Conservation (phyloP, 2,329 filamentous ascomycete species). For the Trichoderma breve region DNA sequence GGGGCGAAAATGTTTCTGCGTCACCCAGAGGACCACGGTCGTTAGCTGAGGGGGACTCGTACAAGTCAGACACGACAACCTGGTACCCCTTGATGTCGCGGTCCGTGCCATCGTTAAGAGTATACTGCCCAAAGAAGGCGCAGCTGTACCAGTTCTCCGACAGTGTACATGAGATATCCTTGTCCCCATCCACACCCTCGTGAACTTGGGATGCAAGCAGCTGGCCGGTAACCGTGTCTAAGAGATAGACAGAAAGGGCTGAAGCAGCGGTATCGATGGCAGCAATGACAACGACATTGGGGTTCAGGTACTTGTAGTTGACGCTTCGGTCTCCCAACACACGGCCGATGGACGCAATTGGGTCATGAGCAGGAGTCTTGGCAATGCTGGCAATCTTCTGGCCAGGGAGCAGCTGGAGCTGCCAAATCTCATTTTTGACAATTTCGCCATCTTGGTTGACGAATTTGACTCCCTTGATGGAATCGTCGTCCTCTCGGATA, state of each 20-base stretch:
- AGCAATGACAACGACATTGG: slow-evolving; percentile 77
- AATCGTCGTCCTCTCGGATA: slow-evolving; percentile 47
- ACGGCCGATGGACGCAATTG: slow-evolving; percentile 89
- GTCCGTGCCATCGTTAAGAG: slow-evolving; percentile 52
- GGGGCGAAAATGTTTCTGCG: slow-evolving; percentile 71
- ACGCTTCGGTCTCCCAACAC: slow-evolving; percentile 91
- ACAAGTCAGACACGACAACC: slow-evolving; percentile 81
- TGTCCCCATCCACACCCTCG: slow-evolving; percentile 67
- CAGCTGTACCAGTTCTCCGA: slow-evolving; percentile 97
- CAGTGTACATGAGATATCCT: slow-evolving; percentile 73
- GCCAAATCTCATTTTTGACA: slow-evolving; percentile 62
- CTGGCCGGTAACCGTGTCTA: slow-evolving; percentile 84
- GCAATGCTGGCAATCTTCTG: slow-evolving; percentile 69
- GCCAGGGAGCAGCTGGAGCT: slow-evolving; percentile 63
- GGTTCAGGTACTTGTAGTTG: slow-evolving; percentile 94
- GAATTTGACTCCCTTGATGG: slow-evolving; percentile 57
- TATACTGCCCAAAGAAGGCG: slow-evolving; percentile 67
- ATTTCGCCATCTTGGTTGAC: slow-evolving; percentile 41
- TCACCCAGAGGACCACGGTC: slow-evolving; percentile 77
- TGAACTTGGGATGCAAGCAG: slow-evolving; percentile 71
- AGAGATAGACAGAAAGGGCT: slow-evolving; percentile 69
- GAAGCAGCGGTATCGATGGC: slow-evolving; percentile 58
- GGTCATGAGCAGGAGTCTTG: slow-evolving; percentile 71
- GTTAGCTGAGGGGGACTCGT: slow-evolving; percentile 79
- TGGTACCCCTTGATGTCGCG: slow-evolving; percentile 76